Evolutionary conservation across 169 alveolate genomes (phyloP).

Genomic region (Cryptosporidium tyzzeri): DNA sequence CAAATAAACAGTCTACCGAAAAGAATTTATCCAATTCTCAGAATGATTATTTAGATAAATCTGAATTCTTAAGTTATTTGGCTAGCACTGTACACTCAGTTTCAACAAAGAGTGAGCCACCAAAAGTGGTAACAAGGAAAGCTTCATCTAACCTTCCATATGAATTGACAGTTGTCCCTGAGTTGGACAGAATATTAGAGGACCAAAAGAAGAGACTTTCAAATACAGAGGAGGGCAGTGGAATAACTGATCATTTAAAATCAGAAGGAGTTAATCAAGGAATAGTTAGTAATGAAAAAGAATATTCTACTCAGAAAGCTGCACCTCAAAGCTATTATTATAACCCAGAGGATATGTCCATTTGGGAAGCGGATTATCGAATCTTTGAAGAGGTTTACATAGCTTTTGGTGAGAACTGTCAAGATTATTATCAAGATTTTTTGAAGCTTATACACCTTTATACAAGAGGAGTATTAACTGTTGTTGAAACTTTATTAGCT

Average conservation of each 20-base stretch:
- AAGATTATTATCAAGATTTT: conserved; percentile 55
- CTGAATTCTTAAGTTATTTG: conserved; percentile 62
- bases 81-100: conserved; percentile 52
- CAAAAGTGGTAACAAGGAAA: conserved; percentile 61
- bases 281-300: conserved; percentile 3
- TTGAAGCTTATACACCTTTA: conserved; percentile 46
- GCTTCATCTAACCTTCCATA: conserved; percentile 39
- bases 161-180: conserved; percentile 59
- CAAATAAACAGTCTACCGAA: not conserved
- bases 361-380: conserved; percentile 75
- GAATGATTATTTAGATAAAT: conserved; percentile 14
- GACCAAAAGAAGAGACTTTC: conserved; percentile 54
- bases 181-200: conserved; percentile 47
- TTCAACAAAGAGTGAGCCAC: conserved; percentile 57
- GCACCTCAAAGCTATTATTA: conserved; percentile 39
- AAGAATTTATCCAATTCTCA: not conserved
- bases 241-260: not conserved
- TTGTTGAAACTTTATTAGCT: conserved; percentile 66
- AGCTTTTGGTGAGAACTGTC: conserved; percentile 69
- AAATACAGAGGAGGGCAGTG: not conserved
- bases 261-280: conserved; percentile 3
- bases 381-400: conserved; percentile 67
- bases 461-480: conserved; percentile 75
- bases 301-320: conserved; percentile 23
- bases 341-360: conserved; percentile 68